A percentile compares a stretch with the other conserved stretches of the same genome.
Conservation (phyloP, 331 rosid species). For the Quercus lobata region DNA sequence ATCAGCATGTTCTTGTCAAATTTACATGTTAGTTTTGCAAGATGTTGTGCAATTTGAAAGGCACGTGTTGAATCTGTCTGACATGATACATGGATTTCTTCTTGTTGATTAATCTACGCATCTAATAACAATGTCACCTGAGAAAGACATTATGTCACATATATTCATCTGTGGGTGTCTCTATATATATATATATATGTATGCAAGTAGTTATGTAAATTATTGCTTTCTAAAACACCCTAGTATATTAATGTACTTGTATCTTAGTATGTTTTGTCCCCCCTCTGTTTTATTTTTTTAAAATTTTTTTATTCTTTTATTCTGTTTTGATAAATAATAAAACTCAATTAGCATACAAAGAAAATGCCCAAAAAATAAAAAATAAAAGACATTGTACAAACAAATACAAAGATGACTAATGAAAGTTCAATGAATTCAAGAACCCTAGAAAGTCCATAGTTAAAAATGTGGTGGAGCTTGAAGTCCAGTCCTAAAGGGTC, state of each 20-base stretch:
- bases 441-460: too few relatives aligned
- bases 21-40: background rate
- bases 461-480: too few relatives aligned
- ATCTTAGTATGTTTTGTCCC: background rate
- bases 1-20: background rate
- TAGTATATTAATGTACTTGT: background rate
- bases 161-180: background rate
- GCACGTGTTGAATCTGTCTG: background rate
- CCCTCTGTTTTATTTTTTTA: background rate
- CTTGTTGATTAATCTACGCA: background rate
- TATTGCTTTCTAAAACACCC: background rate
- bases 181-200: too few relatives aligned
- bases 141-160: background rate
- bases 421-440: too few relatives aligned
- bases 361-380: too few relatives aligned
- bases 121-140: background rate
- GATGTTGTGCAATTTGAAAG: background rate
- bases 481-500: too few relatives aligned
- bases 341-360: too few relatives aligned
- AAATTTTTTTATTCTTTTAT: too few relatives aligned
- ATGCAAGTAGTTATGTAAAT: background rate
- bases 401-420: too few relatives aligned
- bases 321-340: too few relatives aligned
- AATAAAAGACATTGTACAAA: too few relatives aligned
- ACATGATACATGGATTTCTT: background rate